A percentile compares a stretch with the other conserved stretches of the same genome.
Evolutionary conservation across 306 rosid genomes (phyloP).

Genomic region (Vicia villosa): DNA sequence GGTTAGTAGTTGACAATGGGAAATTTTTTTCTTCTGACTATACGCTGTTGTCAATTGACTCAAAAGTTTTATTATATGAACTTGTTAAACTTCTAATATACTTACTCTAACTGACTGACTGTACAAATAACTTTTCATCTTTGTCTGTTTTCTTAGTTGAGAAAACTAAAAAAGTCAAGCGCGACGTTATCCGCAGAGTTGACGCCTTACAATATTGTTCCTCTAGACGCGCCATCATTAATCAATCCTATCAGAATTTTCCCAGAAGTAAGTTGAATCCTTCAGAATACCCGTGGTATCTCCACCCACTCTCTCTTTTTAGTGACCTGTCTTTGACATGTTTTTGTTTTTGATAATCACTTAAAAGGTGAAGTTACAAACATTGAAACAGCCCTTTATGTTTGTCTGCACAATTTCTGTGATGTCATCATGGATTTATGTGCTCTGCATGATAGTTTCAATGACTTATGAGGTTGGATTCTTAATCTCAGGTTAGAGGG

Average conservation of each 20-base stretch:
- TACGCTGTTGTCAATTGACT: constrained; percentile 18
- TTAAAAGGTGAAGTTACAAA: constrained; percentile 15
- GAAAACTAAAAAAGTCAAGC: constrained; percentile 60
- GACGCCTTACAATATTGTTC: constrained; percentile 85
- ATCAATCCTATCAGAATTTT: constrained; percentile 87
- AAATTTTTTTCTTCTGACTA: constrained; percentile 1
- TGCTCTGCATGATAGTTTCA: constrained; percentile 18
- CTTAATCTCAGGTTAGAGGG: constrained; percentile 74
- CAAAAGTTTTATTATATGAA: constrained; percentile 29
- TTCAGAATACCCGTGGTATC: constrained; percentile 20
- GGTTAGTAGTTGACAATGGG: constrained; percentile 4
- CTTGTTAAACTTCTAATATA: constrained; percentile 12
- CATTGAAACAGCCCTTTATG: background rate
- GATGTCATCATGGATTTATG: constrained; percentile 18
- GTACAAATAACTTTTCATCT: constrained; percentile 29
- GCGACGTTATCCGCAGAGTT: constrained; percentile 70
- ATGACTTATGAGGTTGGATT: constrained; percentile 36
- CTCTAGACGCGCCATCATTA: constrained; percentile 73
- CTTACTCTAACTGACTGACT: constrained; percentile 29
- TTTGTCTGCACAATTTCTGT: constrained; percentile 20
- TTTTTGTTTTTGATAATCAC: constrained; percentile 10
- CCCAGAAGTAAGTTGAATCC: constrained; percentile 78
- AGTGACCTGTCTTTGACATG: constrained; percentile 11
- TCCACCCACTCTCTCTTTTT: background rate
- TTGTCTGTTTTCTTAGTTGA: constrained; percentile 59